A percentile compares a stretch with the other conserved stretches of the same genome.
Conservation (phyloP, 2,329 filamentous ascomycete genomes). For the Rhynchosporium graminicola region DNA sequence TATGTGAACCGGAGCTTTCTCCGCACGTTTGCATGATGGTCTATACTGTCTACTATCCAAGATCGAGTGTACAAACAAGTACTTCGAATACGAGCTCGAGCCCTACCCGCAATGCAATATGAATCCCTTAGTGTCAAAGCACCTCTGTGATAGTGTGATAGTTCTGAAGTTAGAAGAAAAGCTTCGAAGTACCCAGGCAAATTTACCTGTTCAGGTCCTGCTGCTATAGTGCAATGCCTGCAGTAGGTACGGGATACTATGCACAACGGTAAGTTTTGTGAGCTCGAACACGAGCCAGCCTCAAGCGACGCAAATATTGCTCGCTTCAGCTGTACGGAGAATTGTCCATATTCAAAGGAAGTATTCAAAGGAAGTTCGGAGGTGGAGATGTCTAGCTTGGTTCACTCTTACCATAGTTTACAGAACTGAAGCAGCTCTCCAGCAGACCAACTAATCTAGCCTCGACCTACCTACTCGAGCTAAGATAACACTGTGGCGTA, state of each 20-base stretch:
- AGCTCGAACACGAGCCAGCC: not conserved
- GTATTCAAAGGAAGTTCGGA: not conserved
- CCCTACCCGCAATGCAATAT: not conserved
- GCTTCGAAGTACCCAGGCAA: not conserved
- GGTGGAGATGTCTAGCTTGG: not conserved
- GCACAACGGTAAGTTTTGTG: not conserved
- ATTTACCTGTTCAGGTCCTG: not conserved
- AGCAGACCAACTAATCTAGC: not conserved
- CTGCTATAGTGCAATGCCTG: too few relatives aligned
- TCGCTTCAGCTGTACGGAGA: not conserved
- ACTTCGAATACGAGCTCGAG: not conserved
- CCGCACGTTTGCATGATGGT: not conserved
- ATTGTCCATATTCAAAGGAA: not conserved
- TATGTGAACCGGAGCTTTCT: too few relatives aligned
- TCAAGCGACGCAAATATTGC: not conserved
- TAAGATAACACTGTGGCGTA: not conserved
- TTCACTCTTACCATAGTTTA: not conserved
- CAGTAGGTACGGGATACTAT: too few relatives aligned
- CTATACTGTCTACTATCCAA: too few relatives aligned
- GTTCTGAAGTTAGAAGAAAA: not conserved
- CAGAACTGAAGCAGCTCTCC: not conserved
- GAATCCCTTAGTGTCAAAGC: not conserved
- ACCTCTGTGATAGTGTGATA: not conserved
- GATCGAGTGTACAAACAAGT: too few relatives aligned
- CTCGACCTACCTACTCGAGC: not conserved